phyloP scores from a whole-genome alignment of 2,329 filamentous ascomycete species.

The Aspergillus tamarii region DNA sequence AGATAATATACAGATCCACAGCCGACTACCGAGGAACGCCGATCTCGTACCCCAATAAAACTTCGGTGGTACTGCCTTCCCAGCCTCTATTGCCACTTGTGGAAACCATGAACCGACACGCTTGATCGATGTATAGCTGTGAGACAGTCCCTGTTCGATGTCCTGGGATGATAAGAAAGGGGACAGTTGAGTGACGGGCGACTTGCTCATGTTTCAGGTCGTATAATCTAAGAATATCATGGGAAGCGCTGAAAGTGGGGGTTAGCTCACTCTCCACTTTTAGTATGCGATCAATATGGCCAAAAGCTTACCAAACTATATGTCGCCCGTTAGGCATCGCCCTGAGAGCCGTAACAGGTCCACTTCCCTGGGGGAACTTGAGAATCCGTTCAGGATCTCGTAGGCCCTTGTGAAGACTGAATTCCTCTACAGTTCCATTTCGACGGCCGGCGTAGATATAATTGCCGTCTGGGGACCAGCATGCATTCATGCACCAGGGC shows the following conservation, averaged over 20 bases:
- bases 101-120: conserved; percentile 87
- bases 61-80: conserved; percentile 89
- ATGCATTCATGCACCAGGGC: conserved; percentile 96
- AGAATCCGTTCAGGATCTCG: conserved; percentile 77
- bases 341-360: conserved; percentile 82
- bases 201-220: conserved; percentile 72
- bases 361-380: conserved; percentile 86
- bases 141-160: conserved; percentile 87
- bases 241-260: conserved; percentile 68
- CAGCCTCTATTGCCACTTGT: conserved; percentile 91
- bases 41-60: conserved; percentile 93
- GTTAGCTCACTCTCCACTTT: neutral
- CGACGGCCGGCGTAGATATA: conserved; percentile 89
- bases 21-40: conserved; percentile 43
- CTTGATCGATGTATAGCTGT: conserved; percentile 82
- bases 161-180: conserved; percentile 94
- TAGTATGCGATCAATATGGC: neutral
- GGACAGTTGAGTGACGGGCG: conserved; percentile 76
- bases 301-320: conserved; percentile 70
- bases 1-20: conserved; percentile 1
- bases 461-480: conserved; percentile 95
- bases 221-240: conserved; percentile 92
- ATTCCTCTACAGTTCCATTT: conserved; percentile 94
- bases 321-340: conserved; percentile 93
- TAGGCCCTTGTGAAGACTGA: conserved; percentile 77